Evolutionary conservation across 2,329 filamentous ascomycete genomes (phyloP), one percentile per base, ranked within the genome.

Genomic region (Emergomyces pasteurianus): DNA sequence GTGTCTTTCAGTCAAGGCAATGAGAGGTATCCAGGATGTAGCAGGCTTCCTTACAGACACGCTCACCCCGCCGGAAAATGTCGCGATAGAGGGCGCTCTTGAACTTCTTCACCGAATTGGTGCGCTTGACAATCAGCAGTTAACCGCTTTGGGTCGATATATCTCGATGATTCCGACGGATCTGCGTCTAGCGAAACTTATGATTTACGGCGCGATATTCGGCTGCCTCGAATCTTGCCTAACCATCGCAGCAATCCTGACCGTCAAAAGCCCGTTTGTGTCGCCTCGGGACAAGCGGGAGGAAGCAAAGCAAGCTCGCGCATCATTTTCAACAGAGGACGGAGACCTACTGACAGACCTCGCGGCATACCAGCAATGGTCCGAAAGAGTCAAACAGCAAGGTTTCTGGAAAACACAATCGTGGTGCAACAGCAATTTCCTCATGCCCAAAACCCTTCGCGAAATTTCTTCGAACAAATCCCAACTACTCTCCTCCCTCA

Each of bases 81-180:
- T 87, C 2, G 92, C 94, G 12, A 90, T 99, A 21, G 88, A 94
- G 66, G 90, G 89, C 18, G 94, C 94, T 0, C 79, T 99, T 65
- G 83, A 80, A 65, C 80, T 95, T 60, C 80, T 99, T 3, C 82
- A 83, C 14, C 83, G 91, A 10, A 95, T 99, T 81, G 94, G 94
- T 36, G 92, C 92, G 0, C 80, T 97, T 16, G 89, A 94, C 67
- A 89, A 89, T 52, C 85, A 90, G 61, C 88, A 90, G 68, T 81
- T 99, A 47, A 97, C 94, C 0, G 91, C 92, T 2, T 85, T 99
- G 54, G 94, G 94, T 46, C 86, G 88, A 59, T 94, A 97, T 75
- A 80, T 99, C n/a, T 88, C 92, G 21, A 90, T 95, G 84, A 91
- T 99, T 58, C 94, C 94, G 1, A 90, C 92, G 0, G 94, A 99